phyloP scores from a whole-genome alignment of 345 rosid species.

The Sisymbrium altissimum region DNA sequence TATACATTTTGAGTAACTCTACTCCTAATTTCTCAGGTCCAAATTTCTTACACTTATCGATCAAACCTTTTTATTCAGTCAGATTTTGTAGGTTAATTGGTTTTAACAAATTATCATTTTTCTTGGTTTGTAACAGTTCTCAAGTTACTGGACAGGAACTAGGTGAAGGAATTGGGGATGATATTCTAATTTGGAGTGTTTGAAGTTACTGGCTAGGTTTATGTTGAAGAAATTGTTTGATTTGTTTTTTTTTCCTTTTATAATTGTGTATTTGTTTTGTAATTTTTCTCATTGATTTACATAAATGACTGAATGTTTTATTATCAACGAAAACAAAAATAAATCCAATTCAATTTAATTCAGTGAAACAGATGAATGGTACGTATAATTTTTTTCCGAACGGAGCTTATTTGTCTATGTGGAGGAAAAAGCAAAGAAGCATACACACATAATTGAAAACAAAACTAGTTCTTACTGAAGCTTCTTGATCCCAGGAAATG shows the following conservation, averaged over 20 bases:
- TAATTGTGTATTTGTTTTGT: conserved; percentile 9
- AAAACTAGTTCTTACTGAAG: conserved; percentile 42
- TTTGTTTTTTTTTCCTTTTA: neutral
- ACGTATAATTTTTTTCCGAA: neutral
- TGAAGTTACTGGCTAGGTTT: neutral
- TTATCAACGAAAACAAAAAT: neutral
- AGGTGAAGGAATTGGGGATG: neutral
- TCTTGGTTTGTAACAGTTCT: conserved; percentile 29
- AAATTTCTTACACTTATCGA: neutral
- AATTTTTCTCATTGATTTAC: conserved; percentile 3
- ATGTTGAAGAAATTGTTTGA: neutral
- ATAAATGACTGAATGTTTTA: conserved; percentile 13
- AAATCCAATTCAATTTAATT: neutral
- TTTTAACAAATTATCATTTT: neutral
- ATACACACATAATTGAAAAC: neutral
- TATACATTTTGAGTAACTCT: conserved; percentile 35
- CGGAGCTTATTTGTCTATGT: neutral
- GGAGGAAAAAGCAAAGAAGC: neutral
- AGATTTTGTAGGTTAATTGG: too few relatives aligned
- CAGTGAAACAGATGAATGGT: conserved; percentile 8
- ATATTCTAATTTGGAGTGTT: neutral
- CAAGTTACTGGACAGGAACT: conserved; percentile 38
- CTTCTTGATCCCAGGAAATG: conserved; percentile 84
- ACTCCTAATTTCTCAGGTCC: conserved; percentile 39
- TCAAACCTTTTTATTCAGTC: neutral